phyloP scores from a whole-genome alignment of 2,329 filamentous ascomycete species.

The Ceratocystis destructans region DNA sequence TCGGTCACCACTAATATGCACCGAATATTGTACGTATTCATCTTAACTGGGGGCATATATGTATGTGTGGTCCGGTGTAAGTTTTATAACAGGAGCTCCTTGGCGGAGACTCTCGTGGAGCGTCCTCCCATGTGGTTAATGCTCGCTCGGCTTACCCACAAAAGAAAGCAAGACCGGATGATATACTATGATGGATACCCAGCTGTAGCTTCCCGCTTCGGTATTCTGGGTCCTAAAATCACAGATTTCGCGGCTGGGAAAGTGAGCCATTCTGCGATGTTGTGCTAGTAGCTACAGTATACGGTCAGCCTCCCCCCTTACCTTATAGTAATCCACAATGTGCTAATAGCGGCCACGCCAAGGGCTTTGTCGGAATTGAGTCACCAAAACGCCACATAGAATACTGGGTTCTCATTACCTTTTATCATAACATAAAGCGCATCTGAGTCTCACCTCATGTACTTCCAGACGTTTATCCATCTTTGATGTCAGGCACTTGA shows the following conservation, averaged over 20 bases:
- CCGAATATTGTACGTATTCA: too few relatives aligned
- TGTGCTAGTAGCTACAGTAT: neutral
- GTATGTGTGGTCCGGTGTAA: neutral
- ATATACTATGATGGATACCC: too few relatives aligned
- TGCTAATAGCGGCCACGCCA: neutral
- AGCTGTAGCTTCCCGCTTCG: too few relatives aligned
- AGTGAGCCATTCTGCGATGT: neutral
- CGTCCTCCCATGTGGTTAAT: too few relatives aligned
- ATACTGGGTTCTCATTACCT: neutral
- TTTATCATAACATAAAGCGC: neutral
- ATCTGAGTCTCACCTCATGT: conserved; percentile 39
- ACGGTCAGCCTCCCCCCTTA: neutral
- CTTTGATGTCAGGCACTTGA: conserved; percentile 41
- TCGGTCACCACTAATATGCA: too few relatives aligned
- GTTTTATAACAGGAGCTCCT: too few relatives aligned
- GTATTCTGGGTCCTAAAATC: neutral
- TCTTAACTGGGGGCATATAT: neutral
- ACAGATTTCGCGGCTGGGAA: too few relatives aligned
- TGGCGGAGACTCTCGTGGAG: too few relatives aligned
- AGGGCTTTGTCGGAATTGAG: neutral
- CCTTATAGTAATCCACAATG: neutral
- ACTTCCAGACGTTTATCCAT: conserved; percentile 53
- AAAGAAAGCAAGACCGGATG: neutral
- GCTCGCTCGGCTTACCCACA: neutral
- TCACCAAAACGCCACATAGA: neutral